These are phyloP conservation scores for Phytophthora parvispora DNA, from an alignment of 352 stramenopile species.

Conservation along the genomic window DNA sequence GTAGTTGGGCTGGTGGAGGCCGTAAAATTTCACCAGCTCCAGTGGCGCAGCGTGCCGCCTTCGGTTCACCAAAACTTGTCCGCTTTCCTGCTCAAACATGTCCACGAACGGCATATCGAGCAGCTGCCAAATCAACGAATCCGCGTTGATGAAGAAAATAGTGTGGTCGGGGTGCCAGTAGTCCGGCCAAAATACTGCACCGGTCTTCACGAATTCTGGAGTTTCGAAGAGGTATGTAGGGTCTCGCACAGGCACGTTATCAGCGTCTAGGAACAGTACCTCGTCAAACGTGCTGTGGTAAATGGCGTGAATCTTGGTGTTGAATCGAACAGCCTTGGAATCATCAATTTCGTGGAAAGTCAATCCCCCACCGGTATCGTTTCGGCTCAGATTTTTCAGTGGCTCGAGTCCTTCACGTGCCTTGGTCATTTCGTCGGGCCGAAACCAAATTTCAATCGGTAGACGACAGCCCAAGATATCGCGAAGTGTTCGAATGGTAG, in stretches of 20 bases:
- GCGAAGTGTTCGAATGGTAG: slow-evolving; percentile 57
- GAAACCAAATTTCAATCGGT: slow-evolving; percentile 73
- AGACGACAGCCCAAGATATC: slow-evolving; percentile 43
- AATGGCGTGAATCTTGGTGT: slow-evolving; percentile 69
- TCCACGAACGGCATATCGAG: slow-evolving; percentile 62
- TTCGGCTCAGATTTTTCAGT: slow-evolving; percentile 19
- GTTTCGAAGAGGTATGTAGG: slow-evolving; percentile 69
- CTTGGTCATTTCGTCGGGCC: slow-evolving; percentile 39
- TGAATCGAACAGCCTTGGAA: slow-evolving; percentile 41
- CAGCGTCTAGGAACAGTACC: slow-evolving; percentile 75
- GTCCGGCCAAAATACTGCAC: slow-evolving; percentile 79
- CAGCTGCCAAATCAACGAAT: slow-evolving; percentile 69
- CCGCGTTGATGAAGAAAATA: slow-evolving; percentile 69
- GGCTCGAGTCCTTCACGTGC: slow-evolving; percentile 10
- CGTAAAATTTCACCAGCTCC: slow-evolving; percentile 66
- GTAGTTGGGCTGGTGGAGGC: slow-evolving; percentile 57
- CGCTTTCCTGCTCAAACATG: slow-evolving; percentile 85
- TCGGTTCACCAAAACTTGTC: slow-evolving; percentile 69
- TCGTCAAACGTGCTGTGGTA: slow-evolving; percentile 65
- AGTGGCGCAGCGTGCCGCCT: slow-evolving; percentile 41
- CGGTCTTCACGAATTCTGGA: slow-evolving; percentile 46
- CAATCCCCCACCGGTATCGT: slow-evolving; percentile 40
- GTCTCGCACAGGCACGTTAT: slow-evolving; percentile 70
- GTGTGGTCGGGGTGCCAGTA: slow-evolving; percentile 73
- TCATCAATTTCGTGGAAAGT: slow-evolving; percentile 31